Evolutionary conservation across 495 filamentous ascomycete species (phyloP).

Genomic region (Xylaria castorea): DNA sequence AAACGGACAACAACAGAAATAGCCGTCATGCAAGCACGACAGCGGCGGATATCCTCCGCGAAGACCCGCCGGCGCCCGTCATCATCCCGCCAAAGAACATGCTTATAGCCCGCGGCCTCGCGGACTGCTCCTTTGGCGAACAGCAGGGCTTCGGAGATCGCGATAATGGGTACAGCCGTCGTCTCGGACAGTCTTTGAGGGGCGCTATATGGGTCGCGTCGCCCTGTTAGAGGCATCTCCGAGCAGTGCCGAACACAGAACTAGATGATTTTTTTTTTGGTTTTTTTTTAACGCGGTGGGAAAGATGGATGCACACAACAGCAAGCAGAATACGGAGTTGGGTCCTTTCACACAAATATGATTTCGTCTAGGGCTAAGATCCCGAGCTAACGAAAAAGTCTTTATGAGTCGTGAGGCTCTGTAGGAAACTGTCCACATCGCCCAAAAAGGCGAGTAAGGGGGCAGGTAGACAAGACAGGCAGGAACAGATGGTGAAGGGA

Average conservation of each 20-base stretch:
- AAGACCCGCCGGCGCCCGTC: constrained; percentile 21
- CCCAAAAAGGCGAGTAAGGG: background rate
- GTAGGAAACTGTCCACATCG: background rate
- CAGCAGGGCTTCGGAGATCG: background rate
- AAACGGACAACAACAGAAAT: background rate
- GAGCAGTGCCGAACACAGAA: background rate
- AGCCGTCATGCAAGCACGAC: background rate
- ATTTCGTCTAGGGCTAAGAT: background rate
- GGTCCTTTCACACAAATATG: background rate
- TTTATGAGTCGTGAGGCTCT: background rate
- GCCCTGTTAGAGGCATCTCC: background rate
- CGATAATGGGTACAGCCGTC: background rate
- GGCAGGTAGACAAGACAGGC: background rate
- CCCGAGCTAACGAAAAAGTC: background rate
- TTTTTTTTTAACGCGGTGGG: too few relatives aligned
- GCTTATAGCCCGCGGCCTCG: constrained; percentile 21
- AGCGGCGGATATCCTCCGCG: background rate
- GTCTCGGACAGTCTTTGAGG: background rate
- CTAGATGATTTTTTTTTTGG: background rate
- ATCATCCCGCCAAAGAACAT: constrained; percentile 37
- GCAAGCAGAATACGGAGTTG: background rate
- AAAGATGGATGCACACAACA: background rate
- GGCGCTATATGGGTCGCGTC: background rate
- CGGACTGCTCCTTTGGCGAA: background rate
- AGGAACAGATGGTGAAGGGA: background rate